Evolutionary conservation across 2,329 filamentous ascomycete genomes (phyloP).

Genomic region (Emergomyces orientalis): DNA sequence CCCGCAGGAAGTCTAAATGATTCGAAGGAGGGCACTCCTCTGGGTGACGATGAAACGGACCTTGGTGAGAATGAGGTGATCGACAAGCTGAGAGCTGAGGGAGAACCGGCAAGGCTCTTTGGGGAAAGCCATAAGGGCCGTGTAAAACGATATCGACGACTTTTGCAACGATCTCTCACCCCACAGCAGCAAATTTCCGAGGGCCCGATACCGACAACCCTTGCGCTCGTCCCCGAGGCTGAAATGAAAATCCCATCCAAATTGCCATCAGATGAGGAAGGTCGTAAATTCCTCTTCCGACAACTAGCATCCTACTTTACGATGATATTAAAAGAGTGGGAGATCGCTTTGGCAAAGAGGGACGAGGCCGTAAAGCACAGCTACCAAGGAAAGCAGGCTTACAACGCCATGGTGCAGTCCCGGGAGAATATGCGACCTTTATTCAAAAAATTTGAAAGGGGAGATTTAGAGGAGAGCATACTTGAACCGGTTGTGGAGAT

Average conservation of each 20-base stretch:
- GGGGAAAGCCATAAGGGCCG: conserved; percentile 66
- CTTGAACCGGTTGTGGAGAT: conserved; percentile 83
- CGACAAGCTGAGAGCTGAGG: conserved; percentile 57
- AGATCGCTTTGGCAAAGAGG: conserved; percentile 58
- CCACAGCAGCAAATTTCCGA: conserved; percentile 45
- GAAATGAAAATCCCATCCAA: conserved; percentile 73
- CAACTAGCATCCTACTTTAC: conserved; percentile 94
- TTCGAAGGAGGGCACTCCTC: conserved; percentile 29
- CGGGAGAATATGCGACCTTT: conserved; percentile 80
- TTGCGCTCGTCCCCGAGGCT: conserved; percentile 69
- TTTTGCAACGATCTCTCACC: conserved; percentile 39
- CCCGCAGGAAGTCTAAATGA: conserved; percentile 40
- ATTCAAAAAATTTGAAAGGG: conserved; percentile 79
- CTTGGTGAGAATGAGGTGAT: conserved; percentile 63
- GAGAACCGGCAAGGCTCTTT: conserved; percentile 67
- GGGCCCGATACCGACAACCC: conserved; percentile 77
- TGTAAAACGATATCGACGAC: conserved; percentile 59
- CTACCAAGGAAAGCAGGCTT: conserved; percentile 70
- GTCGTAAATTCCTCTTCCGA: conserved; percentile 63
- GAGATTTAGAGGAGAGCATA: conserved; percentile 67
- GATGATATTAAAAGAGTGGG: conserved; percentile 87
- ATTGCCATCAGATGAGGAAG: conserved; percentile 56
- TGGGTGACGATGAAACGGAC: conserved; percentile 43
- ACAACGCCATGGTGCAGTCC: conserved; percentile 76
- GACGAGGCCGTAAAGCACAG: conserved; percentile 55